These are phyloP conservation scores for Yamadazyma kanchanaburiensis DNA, from an alignment of 1,139 yeast species.

Conservation along the genomic window DNA sequence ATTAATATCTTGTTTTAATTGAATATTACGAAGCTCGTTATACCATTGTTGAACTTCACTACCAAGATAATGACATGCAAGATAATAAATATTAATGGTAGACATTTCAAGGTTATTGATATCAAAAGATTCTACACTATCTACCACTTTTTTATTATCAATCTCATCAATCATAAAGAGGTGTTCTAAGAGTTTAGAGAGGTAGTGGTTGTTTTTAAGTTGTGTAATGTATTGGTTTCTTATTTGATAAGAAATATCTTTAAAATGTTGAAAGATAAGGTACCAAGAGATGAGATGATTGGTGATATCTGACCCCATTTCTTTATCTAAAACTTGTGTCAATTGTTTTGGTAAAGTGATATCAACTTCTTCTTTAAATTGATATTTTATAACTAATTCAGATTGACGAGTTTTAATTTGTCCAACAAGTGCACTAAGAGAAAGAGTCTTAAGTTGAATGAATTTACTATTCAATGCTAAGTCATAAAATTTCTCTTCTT, in stretches of 20 bases:
- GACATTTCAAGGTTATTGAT: constrained; percentile 24
- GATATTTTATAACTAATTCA: constrained; percentile 59
- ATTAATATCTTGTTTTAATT: constrained; percentile 55
- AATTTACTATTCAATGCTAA: constrained; percentile 21
- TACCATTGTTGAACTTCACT: constrained; percentile 73
- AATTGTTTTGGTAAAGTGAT: constrained; percentile 36
- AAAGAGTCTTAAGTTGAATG: constrained; percentile 26
- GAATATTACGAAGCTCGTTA: constrained; percentile 56
- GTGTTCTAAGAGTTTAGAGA: constrained; percentile 47
- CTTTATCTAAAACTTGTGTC: constrained; percentile 16
- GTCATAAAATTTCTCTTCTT: constrained; percentile 15
- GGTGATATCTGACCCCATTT: not conserved
- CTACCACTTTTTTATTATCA: constrained; percentile 21
- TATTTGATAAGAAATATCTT: constrained; percentile 62
- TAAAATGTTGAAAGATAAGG: constrained; percentile 59
- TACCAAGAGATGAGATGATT: constrained; percentile 62
- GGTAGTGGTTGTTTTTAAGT: constrained; percentile 43
- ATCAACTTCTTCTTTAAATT: constrained; percentile 33
- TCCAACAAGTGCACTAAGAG: constrained; percentile 31
- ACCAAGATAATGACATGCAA: constrained; percentile 58
- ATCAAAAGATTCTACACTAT: constrained; percentile 15
- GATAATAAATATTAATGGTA: constrained; percentile 54
- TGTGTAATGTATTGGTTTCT: constrained; percentile 60
- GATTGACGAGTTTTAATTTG: constrained; percentile 44
- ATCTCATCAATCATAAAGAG: constrained; percentile 49